Conservation (phyloP, 2,329 filamentous ascomycete genomes). For the Celoporthe dispersa region DNA sequence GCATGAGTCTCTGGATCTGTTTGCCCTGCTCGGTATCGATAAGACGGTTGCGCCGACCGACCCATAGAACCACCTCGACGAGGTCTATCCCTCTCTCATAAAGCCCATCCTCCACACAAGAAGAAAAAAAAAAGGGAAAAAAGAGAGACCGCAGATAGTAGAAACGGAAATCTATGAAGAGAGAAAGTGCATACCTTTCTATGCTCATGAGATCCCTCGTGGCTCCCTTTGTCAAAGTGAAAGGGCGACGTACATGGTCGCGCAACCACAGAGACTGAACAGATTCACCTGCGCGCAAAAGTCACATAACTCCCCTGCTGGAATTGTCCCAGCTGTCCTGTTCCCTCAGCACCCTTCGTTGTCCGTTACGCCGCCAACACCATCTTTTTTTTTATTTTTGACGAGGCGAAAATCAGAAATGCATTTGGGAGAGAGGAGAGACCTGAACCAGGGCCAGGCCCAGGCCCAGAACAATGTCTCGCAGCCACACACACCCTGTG, state of each 20-base stretch:
- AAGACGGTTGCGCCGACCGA: constrained; percentile 8
- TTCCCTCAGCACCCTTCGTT: constrained; percentile 14
- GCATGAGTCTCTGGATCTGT: constrained; percentile 50
- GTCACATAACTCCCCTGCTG: constrained; percentile 24
- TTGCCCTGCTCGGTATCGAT: constrained; percentile 54
- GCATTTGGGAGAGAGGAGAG: background rate
- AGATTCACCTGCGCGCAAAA: constrained; percentile 8
- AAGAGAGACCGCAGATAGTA: background rate
- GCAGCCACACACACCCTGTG: background rate
- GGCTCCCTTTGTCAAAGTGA: constrained; percentile 2
- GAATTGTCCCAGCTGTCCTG: constrained; percentile 19
- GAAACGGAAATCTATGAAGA: background rate
- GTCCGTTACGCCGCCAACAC: constrained; percentile 29
- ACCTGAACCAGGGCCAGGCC: background rate
- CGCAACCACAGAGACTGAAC: background rate
- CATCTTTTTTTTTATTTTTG: background rate
- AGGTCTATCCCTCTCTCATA: background rate
- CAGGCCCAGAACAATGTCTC: background rate
- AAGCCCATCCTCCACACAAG: background rate
- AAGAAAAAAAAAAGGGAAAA: too few relatives aligned
- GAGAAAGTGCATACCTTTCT: background rate
- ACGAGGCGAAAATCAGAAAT: constrained; percentile 9
- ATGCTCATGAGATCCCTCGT: constrained; percentile 11
- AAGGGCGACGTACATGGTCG: constrained; percentile 9
- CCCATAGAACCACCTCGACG: background rate